Percentiles rank a stretch among this genome's conserved stretches.
phyloP scores from a whole-genome alignment of 2,329 filamentous ascomycete species.

The Penicillium vulpinum region DNA sequence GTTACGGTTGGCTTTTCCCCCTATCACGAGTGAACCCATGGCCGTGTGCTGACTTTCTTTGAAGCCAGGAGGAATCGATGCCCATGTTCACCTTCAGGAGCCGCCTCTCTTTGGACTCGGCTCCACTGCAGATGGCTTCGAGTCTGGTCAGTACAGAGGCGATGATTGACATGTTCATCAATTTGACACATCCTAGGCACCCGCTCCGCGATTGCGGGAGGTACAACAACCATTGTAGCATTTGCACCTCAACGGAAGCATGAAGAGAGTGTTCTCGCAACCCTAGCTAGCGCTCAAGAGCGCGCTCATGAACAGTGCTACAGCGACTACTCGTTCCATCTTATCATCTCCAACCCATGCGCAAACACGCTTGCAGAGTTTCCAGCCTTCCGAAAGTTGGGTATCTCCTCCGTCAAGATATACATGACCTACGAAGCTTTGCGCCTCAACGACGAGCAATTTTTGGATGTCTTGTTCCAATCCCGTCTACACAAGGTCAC shows the following conservation, averaged over 20 bases:
- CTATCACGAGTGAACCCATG: not conserved
- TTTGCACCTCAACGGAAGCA: slow-evolving; percentile 50
- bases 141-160: not conserved
- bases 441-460: slow-evolving; percentile 42
- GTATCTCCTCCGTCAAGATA: slow-evolving; percentile 37
- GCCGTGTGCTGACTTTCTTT: not conserved
- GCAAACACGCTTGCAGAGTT: slow-evolving; percentile 37
- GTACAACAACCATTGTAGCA: slow-evolving; percentile 59
- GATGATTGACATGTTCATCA: not conserved
- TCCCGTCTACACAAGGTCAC: not conserved
- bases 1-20: not conserved
- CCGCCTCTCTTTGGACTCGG: not conserved
- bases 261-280: not conserved
- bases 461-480: slow-evolving; percentile 44
- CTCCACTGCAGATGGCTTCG: not conserved
- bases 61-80: slow-evolving; percentile 49
- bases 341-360: slow-evolving; percentile 39
- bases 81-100: slow-evolving; percentile 45
- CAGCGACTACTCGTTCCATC: slow-evolving; percentile 57
- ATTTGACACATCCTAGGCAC: not conserved
- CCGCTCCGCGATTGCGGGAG: slow-evolving; percentile 53
- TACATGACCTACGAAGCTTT: slow-evolving; percentile 51
- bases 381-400: slow-evolving; percentile 28
- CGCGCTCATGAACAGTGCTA: slow-evolving; percentile 32
- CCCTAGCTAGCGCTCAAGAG: not conserved